These are phyloP conservation scores for Termitomyces heimii DNA, from an alignment of 768 basidiomycete species.

Conservation along the genomic window DNA sequence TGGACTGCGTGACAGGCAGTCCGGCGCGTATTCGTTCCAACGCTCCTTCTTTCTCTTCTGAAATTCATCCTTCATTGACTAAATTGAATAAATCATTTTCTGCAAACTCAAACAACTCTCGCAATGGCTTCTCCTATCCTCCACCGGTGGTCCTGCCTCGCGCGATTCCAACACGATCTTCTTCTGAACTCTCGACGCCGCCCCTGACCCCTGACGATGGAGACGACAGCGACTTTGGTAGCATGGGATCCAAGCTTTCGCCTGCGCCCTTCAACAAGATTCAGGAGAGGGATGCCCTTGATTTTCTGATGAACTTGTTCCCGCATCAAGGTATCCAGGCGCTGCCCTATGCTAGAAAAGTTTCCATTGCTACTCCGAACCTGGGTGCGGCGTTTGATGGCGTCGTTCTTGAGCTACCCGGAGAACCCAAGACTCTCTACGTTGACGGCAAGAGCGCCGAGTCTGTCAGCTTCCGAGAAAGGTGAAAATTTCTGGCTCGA, in stretches of 20 bases:
- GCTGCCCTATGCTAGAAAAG: constrained; percentile 69
- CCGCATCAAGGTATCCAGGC: constrained; percentile 64
- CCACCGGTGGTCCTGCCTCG: constrained; percentile 30
- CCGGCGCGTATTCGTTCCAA: constrained; percentile 59
- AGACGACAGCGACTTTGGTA: constrained; percentile 41
- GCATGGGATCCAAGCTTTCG: constrained; percentile 27
- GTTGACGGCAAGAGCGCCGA: constrained; percentile 82
- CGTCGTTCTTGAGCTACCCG: constrained; percentile 70
- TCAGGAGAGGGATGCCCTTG: constrained; percentile 61
- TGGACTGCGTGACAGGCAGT: constrained; percentile 92
- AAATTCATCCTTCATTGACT: constrained; percentile 8
- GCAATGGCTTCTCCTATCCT: constrained; percentile 15
- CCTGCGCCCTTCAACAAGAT: constrained; percentile 24
- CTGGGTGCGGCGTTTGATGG: constrained; percentile 71
- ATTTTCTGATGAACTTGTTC: constrained; percentile 75
- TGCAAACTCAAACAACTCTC: constrained; percentile 14
- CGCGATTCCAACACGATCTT: constrained; percentile 33
- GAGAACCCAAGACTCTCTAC: constrained; percentile 69
- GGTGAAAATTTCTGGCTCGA: constrained; percentile 35
- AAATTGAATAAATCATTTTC: constrained; percentile 15
- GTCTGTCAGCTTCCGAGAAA: constrained; percentile 75
- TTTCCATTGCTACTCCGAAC: constrained; percentile 65
- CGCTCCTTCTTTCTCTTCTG: constrained; percentile 33
- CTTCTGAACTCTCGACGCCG: constrained; percentile 56
- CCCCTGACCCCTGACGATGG: constrained; percentile 71